Percentiles rank a stretch among this genome's conserved stretches.
These are phyloP conservation scores for Pseudogymnoascus sp. DNA, from an alignment of 2,329 filamentous ascomycete genomes.

Conservation along the genomic window DNA sequence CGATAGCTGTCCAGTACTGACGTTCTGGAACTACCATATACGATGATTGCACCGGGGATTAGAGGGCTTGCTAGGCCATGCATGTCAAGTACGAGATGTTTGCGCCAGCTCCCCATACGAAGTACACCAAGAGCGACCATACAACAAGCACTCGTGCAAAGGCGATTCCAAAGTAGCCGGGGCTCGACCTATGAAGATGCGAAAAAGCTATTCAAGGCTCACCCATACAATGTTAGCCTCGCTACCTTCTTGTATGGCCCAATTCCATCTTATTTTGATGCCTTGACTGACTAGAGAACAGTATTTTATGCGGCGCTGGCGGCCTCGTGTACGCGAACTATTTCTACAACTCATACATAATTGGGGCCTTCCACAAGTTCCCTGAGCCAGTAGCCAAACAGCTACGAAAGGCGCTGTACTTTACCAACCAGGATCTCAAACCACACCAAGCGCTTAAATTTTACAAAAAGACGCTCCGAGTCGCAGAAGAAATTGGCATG, in stretches of 20 bases:
- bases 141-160: background rate
- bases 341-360: conserved; percentile 26
- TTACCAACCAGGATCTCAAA: conserved; percentile 68
- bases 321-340: conserved; percentile 23
- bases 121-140: background rate
- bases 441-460: conserved; percentile 71
- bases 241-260: conserved; percentile 20
- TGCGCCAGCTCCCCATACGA: background rate
- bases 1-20: background rate
- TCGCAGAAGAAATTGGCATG: conserved; percentile 65
- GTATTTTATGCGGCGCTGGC: conserved; percentile 21
- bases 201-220: conserved; percentile 20
- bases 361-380: conserved; percentile 42
- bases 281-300: conserved; percentile 11
- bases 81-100: background rate
- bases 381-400: conserved; percentile 67
- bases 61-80: background rate
- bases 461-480: conserved; percentile 70
- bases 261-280: background rate
- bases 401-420: conserved; percentile 78
- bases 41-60: background rate
- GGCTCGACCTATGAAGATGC: conserved; percentile 10
- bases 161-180: background rate
- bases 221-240: conserved; percentile 24
- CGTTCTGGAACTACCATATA: background rate